Conservation (phyloP, 768 basidiomycete genomes). For the Termitomyces sp. region DNA sequence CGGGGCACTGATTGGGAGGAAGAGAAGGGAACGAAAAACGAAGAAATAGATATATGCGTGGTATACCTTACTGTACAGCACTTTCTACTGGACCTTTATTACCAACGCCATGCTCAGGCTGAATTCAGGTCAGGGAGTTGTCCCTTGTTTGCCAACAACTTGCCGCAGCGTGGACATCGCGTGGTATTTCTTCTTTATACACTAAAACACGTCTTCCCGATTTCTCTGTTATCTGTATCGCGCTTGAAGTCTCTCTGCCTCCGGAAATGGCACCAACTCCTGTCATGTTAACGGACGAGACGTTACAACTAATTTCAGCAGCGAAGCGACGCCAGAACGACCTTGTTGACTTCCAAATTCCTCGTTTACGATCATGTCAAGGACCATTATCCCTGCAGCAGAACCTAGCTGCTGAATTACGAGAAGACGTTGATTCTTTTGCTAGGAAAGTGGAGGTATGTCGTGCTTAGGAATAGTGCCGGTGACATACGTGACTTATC, state of each 20-base stretch:
- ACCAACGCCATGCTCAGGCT: too few species aligned
- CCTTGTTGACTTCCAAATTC: constrained; percentile 65
- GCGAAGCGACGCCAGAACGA: constrained; percentile 56
- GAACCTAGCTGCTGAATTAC: constrained; percentile 64
- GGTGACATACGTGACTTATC: constrained; percentile 12
- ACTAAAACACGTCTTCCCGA: neutral
- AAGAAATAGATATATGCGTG: constrained; percentile 17
- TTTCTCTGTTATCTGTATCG: neutral
- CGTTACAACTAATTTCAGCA: constrained; percentile 41
- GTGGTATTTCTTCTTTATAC: neutral
- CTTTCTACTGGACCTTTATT: neutral
- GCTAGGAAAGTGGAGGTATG: constrained; percentile 64
- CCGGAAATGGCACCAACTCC: constrained; percentile 61
- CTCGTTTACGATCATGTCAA: constrained; percentile 60
- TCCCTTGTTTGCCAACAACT: neutral
- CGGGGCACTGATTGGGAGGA: constrained; percentile 74
- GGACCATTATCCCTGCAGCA: constrained; percentile 72
- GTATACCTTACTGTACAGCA: neutral
- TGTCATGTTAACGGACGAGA: constrained; percentile 44
- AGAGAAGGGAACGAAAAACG: constrained; percentile 63
- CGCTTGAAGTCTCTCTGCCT: neutral
- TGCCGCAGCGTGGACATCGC: neutral
- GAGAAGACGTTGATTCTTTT: constrained; percentile 66
- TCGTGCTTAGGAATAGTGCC: neutral
- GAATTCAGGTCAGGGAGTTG: neutral